Evolutionary conservation across 345 rosid species (phyloP).

Genomic region (Eucalyptus curtisii): DNA sequence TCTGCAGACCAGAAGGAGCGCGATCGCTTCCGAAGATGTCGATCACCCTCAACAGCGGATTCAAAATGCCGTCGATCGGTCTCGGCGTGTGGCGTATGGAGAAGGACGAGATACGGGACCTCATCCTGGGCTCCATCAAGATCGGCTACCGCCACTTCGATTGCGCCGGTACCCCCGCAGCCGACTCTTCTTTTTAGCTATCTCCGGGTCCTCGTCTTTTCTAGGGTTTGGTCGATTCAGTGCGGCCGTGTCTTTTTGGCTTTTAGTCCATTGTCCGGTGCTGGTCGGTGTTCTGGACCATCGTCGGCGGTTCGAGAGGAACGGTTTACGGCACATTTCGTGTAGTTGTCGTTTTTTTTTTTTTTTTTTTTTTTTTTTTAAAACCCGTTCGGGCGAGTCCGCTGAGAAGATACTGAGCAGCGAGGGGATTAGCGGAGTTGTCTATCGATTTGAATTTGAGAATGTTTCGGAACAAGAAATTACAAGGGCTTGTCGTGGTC

Average conservation of each 20-base stretch:
- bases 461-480: not conserved
- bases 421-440: not conserved
- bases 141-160: conserved; percentile 91
- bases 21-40: conserved; percentile 19
- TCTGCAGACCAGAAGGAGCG: not conserved
- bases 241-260: not conserved
- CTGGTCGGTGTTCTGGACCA: not conserved
- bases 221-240: not conserved
- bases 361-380: not conserved
- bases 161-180: conserved; percentile 51
- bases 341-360: too few species aligned
- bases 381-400: not conserved
- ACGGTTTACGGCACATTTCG: not conserved
- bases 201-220: not conserved
- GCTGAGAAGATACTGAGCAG: not conserved
- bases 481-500: not conserved
- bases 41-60: conserved; percentile 59
- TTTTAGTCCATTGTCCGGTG: not conserved
- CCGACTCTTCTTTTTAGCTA: not conserved
- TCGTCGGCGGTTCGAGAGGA: not conserved
- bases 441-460: not conserved
- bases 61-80: conserved; percentile 68
- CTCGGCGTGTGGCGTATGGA: conserved; percentile 95
- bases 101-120: conserved; percentile 42
- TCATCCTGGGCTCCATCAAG: conserved; percentile 59